These are phyloP conservation scores for Rhodotorula mucilaginosa DNA, from an alignment of 1,284 basidiomycete genomes.

Conservation along the genomic window DNA sequence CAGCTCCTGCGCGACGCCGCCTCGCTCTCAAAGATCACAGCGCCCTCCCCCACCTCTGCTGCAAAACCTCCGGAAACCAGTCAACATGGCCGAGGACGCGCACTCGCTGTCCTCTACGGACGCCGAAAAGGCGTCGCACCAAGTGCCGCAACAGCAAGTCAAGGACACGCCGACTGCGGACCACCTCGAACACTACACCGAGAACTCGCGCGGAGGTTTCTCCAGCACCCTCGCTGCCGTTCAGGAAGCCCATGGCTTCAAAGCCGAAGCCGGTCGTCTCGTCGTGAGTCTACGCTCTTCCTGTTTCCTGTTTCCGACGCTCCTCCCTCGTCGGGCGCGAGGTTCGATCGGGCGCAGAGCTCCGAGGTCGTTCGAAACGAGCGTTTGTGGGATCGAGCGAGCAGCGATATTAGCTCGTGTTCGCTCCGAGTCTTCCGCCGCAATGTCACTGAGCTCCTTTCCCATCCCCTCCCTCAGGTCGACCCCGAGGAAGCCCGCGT, in stretches of 20 bases:
- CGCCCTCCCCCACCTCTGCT: too few species aligned
- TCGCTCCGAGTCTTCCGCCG: too few species aligned
- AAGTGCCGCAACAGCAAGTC: conserved; percentile 3
- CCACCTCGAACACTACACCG: conserved; percentile 30
- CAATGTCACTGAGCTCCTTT: too few species aligned
- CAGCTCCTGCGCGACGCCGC: too few species aligned
- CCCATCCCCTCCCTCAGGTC: conserved; percentile 12
- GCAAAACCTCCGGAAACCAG: too few species aligned
- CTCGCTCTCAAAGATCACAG: too few species aligned
- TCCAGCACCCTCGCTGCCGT: conserved; percentile 23
- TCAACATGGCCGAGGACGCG: background rate
- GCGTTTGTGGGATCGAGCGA: background rate
- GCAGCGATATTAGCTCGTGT: background rate
- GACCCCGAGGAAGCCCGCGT: conserved; percentile 37
- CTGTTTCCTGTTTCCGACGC: too few species aligned
- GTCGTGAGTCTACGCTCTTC: conserved; percentile 11
- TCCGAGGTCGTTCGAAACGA: too few species aligned
- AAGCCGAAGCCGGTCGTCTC: conserved; percentile 35
- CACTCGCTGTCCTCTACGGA: conserved; percentile 4
- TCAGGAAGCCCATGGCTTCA: conserved; percentile 29
- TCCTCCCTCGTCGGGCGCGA: too few species aligned
- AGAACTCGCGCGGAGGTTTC: conserved; percentile 9
- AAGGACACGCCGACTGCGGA: conserved; percentile 18
- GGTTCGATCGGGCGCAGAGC: too few species aligned
- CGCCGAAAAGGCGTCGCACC: background rate